Evolutionary conservation across 805 yeast genomes (phyloP), one percentile per base, ranked within the genome.

Genomic region (Vanderwaltozyma verrucispora): DNA sequence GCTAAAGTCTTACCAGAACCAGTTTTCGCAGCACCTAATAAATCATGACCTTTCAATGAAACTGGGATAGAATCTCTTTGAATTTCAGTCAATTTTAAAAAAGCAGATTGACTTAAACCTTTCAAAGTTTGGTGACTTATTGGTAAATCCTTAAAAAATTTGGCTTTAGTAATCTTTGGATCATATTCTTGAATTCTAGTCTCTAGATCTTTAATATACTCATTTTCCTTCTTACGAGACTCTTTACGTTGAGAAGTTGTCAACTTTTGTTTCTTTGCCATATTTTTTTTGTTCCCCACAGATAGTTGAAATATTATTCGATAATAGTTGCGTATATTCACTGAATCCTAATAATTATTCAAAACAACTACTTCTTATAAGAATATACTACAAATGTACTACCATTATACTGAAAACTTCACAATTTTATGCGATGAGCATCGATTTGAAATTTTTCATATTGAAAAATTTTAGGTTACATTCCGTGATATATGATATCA

Each of bases 1-100:
- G 95, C 88, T 41, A 87, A 60, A 0, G 96, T 87, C 53, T 87
- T 87, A 17, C 96, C 96, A 3, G 94, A 82, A 17, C 68, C 68
- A 0, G 96, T 87, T 49, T 76, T 75, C 16, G 96, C 96, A 16
- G 95, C 88, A 11, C 86, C 95, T 48, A 88, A 67, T 2, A 88
- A 58, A 63, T 87, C 96, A 26, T 74, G 59, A 1, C 92, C 89
- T 48, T 82, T 77, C 42, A 92, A 63, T 1, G 92, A 76, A 12
- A 71, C 62, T 0, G 94, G 82, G 20, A 92, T 82, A 5, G 95
- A 68, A 33, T 75, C 76, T 42, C 71, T 74, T 52, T 92, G 99
- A 40, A 92, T 84, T 30, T 83, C 95, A 0, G 98, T 92, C 65
- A 88, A 60, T 10, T 75, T 69, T 2, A 82, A 68, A 56, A 80